Conservation (phyloP, 257 asterid genomes). For the Cynanchum wilfordii region DNA sequence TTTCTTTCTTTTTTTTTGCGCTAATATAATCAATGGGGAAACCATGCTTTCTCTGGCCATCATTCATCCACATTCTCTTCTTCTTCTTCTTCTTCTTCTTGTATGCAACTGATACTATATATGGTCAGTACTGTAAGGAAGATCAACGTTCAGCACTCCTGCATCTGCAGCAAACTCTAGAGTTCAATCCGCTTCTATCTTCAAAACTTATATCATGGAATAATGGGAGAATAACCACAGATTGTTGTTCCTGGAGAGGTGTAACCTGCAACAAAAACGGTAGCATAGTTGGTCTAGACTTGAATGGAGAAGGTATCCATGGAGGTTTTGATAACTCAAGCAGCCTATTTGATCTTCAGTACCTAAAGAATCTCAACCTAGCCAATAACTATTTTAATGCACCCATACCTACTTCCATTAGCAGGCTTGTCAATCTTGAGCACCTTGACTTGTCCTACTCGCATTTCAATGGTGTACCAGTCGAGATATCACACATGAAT, state of each 20-base stretch:
- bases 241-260: background rate
- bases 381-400: slow-evolving; percentile 36
- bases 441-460: slow-evolving; percentile 48
- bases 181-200: background rate
- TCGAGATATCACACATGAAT: slow-evolving; percentile 31
- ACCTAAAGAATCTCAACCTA: slow-evolving; percentile 39
- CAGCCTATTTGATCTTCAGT: slow-evolving; percentile 33
- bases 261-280: background rate
- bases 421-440: slow-evolving; percentile 32
- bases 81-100: background rate
- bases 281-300: background rate
- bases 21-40: background rate
- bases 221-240: background rate
- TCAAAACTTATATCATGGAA: background rate
- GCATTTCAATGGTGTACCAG: slow-evolving; percentile 37
- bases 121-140: background rate
- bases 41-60: background rate
- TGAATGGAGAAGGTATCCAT: background rate
- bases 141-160: background rate
- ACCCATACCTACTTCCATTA: slow-evolving; percentile 39
- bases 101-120: background rate
- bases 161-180: background rate
- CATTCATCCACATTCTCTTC: background rate
- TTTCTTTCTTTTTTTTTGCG: no score
- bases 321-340: slow-evolving; percentile 31